phyloP scores from a whole-genome alignment of 2,329 filamentous ascomycete genomes.

The Aschersonia sp. region DNA sequence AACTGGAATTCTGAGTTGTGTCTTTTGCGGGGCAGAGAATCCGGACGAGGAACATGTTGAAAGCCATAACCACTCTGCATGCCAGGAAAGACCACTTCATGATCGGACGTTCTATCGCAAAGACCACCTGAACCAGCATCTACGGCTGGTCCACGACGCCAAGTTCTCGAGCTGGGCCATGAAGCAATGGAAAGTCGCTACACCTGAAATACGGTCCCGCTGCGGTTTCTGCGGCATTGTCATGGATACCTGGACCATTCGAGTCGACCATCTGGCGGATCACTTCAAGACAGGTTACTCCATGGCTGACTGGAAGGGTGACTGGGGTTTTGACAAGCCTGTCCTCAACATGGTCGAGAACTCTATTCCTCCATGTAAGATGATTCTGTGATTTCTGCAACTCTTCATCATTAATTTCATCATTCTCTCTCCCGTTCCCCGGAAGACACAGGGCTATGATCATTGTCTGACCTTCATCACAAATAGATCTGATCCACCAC shows the following conservation, averaged over 20 bases:
- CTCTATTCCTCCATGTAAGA: constrained; percentile 49
- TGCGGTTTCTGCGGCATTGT: constrained; percentile 52
- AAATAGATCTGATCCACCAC: constrained; percentile 47
- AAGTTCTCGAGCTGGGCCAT: constrained; percentile 52
- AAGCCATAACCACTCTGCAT: constrained; percentile 45
- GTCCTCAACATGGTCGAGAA: constrained; percentile 51
- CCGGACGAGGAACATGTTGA: constrained; percentile 43
- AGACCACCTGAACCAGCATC: constrained; percentile 52
- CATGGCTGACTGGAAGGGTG: constrained; percentile 57
- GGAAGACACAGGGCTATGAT: no score
- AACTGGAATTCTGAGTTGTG: constrained; percentile 40
- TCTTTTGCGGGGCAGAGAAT: constrained; percentile 43
- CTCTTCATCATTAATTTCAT: constrained; percentile 10
- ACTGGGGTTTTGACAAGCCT: constrained; percentile 51
- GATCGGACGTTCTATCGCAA: constrained; percentile 55
- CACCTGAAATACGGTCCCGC: constrained; percentile 45
- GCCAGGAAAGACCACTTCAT: constrained; percentile 46
- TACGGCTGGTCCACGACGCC: constrained; percentile 46
- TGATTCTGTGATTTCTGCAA: constrained; percentile 20
- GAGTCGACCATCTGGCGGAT: constrained; percentile 50
- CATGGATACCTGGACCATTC: constrained; percentile 45
- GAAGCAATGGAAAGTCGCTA: constrained; percentile 46
- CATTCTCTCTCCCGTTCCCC: no score
- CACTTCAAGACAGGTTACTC: constrained; percentile 53
- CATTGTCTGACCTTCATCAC: constrained; percentile 23